Evolutionary conservation across 2,329 filamentous ascomycete species (phyloP), one percentile per base, ranked within the genome.

Genomic region (Nemania sp.): DNA sequence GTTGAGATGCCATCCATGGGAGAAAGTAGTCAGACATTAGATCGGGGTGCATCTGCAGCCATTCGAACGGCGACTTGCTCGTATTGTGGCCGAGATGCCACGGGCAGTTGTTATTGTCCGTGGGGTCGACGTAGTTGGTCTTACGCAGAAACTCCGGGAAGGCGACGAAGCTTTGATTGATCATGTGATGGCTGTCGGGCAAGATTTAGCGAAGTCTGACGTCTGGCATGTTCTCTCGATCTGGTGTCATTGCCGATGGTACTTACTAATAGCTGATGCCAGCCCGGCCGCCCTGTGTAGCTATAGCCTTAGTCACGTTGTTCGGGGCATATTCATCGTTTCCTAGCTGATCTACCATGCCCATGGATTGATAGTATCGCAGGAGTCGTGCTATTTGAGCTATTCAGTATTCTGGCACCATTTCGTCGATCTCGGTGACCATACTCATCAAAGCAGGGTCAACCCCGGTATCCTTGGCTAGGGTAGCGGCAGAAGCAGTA

Each of bases 381-480:
- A 47, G 43, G 20, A 47, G 43, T 2, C 43, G 43, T 32, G 25
- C 43, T 47, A 47, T 29, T 7, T 15, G 20, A 4, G 2, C 21
- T n/a, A n/a, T 29, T 47, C 15, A 18, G 11, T 13, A 35, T 35
- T 35, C 7, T 35, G 34, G 34, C 13, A 35, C 34, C 13, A 35
- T 35, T 35, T 35, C 21, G 20, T 32, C 20, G 43, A 32, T n/a
- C 13, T 12, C 21, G 20, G 21, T 18, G 18, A 15, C 12, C 43
- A 47, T 47, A 47, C 43, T 47, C 43, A 47, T 47, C 43, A 47
- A 47, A n/a, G 20, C 20, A 17, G 20, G 43, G 20, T 47, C 43
- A 32, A 47, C 43, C 2, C 9, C 13, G 1, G 43, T 47, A 4
- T 6, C 11, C 5, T 6, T n/a, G 6, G 43, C 43, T 12, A 47